Evolutionary conservation across 2,329 filamentous ascomycete genomes (phyloP), one percentile per base, ranked within the genome.

Genomic region (Ophiostoma novo-ulmi): DNA sequence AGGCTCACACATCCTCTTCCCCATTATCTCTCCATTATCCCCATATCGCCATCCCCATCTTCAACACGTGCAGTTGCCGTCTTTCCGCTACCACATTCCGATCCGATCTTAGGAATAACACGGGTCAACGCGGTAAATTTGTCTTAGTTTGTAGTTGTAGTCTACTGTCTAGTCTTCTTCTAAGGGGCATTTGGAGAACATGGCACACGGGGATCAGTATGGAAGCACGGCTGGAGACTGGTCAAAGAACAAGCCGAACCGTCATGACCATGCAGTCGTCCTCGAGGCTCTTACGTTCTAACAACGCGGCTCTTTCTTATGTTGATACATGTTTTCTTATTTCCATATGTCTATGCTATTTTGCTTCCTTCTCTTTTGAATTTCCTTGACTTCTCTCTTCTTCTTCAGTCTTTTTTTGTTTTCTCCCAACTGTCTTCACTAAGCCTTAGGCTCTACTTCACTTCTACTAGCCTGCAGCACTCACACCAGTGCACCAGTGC

Each of bases 61-160:
- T 39, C 20, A 36, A 64, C 63, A 65, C 36, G 63, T 65, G 63
- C 36, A 11, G 31, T 64, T n/a, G 14, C 52, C 61, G 31, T 64
- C 61, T 17, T 38, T 38, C 61, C 61, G 63, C 63, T 65, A 36
- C 63, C 63, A 36, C 13, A n/a, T 39, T 26, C 36, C 36, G 35
- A 65, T 65, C 63, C 38, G 63, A 65, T 65, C 63, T 39, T 22
- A 39, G 36, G 61, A 65, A 65, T 65, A 41, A 65, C 63, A 65
- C 35, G 63, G 63, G 35, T 65, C 63, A 20, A 22, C 36, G 14
- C 63, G 63, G 63, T 41, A 39, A 35, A 22, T 10, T 55, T 22
- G 13, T 61, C 26, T 61, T 61, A 14, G n/a, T 35, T 35, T 61
- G 13, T 61, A 11, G 22, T 17, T 61, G 13, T 61, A 22, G 11